Evolutionary conservation across 1,284 basidiomycete species (phyloP), one percentile per base, ranked within the genome.

Genomic region (Ceratobasidium sp.): DNA sequence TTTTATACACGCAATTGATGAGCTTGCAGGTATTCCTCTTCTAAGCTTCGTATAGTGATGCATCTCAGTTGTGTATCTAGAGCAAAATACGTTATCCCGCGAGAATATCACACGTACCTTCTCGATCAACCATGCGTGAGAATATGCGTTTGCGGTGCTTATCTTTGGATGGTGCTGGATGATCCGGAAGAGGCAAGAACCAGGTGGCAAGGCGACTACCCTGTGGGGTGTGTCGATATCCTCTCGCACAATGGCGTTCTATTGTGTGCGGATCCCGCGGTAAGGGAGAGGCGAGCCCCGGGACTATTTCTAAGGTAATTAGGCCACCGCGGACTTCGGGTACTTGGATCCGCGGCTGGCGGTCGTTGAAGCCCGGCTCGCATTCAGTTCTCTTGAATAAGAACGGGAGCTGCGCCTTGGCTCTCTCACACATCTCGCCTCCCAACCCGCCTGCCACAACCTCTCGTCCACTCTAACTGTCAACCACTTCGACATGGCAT

Each of bases 21-120:
- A 15, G 31, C 42, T 65, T 42, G 1, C 25, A 76, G 88, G 84
- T 90, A 72, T 91, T 90, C 76, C 76, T 89, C 68, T 90, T 90
- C 80, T 90, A 77, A 78, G 65, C 47, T 52, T 64, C 58, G 3
- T 60, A 32, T 20, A 43, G 34, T 70, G 65, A 40, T 65, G 43
- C 29, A 58, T 68, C 52, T 49, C 54, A 52, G 38, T 64, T 64
- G 43, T 70, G 53, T 65, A 70, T 65, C 58, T 69, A 69, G 57
- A 69, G 20, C 57, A 32, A 32, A 49, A 47, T 6, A 27, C 17
- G 31, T 35, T 60, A 47, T 49, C 35, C n/a, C 52, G 58, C 27
- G 32, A 38, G 22, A 25, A 42, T 45, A 20, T 31, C 13, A 12
- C 27, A n/a, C 20, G 20, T 52, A 15, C 47, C 15, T 50, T 38